Conservation (phyloP, 805 yeast species). For the Pichia californica region DNA sequence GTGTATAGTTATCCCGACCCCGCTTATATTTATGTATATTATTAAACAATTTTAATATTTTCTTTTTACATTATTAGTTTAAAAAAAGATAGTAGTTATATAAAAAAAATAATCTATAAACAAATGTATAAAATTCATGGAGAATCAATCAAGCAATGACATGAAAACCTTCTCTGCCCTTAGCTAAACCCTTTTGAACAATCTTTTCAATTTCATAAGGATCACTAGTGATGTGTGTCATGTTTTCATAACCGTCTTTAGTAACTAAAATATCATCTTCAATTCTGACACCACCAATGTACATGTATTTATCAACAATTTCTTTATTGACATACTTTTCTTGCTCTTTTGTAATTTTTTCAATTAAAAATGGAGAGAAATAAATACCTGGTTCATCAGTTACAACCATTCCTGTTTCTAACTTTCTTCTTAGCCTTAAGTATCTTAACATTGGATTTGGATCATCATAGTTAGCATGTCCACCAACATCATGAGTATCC, state of each 20-base stretch:
- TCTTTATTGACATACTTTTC: slow-evolving; percentile 54
- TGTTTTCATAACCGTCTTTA: slow-evolving; percentile 66
- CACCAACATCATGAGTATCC: slow-evolving; percentile 97
- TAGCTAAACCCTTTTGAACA: slow-evolving; percentile 55
- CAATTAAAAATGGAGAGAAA: slow-evolving; percentile 75
- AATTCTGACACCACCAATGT: slow-evolving; percentile 94
- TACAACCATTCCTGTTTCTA: slow-evolving; percentile 73
- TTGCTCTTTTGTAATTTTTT: slow-evolving; percentile 36
- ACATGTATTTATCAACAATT: slow-evolving; percentile 70
- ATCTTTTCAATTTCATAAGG: slow-evolving; percentile 75
- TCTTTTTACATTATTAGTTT: neutral
- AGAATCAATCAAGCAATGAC: slow-evolving; percentile 15
- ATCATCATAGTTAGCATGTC: slow-evolving; percentile 79
- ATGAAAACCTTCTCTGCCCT: slow-evolving; percentile 62
- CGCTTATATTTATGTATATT: neutral
- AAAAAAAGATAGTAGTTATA: too few relatives aligned
- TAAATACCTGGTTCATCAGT: slow-evolving; percentile 96
- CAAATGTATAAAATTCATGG: neutral
- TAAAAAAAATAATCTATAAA: neutral
- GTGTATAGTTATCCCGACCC: too few relatives aligned
- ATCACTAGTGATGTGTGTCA: slow-evolving; percentile 80
- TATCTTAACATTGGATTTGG: slow-evolving; percentile 69
- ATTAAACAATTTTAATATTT: neutral
- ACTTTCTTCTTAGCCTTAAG: slow-evolving; percentile 70
- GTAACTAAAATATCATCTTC: slow-evolving; percentile 90